phyloP scores from a whole-genome alignment of 768 basidiomycete genomes.

The Boletus fagicola region DNA sequence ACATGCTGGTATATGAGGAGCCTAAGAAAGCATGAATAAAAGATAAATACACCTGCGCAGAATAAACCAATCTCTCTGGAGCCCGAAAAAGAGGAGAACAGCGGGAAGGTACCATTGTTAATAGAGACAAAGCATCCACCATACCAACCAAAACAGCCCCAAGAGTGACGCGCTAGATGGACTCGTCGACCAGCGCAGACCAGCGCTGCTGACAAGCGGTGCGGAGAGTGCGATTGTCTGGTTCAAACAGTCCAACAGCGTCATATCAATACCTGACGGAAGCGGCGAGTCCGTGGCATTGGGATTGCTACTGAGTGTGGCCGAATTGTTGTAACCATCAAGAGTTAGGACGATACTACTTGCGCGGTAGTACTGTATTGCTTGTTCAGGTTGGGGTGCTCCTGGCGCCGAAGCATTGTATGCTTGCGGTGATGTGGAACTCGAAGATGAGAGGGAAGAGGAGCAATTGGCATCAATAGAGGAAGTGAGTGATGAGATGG shows the following conservation, averaged over 20 bases:
- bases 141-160: slow-evolving; percentile 16
- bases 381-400: slow-evolving; percentile 47
- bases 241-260: slow-evolving; percentile 58
- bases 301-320: slow-evolving; percentile 40
- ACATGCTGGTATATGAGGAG: neutral
- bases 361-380: slow-evolving; percentile 67
- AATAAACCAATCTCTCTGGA: neutral
- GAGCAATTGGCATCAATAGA: slow-evolving; percentile 47
- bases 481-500: slow-evolving; percentile 41
- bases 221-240: slow-evolving; percentile 56
- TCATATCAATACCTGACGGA: slow-evolving; percentile 48
- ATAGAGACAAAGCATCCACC: slow-evolving; percentile 12
- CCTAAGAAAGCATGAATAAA: neutral
- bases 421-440: slow-evolving; percentile 31
- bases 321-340: slow-evolving; percentile 67
- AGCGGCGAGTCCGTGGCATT: slow-evolving; percentile 47
- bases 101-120: neutral
- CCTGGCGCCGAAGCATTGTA: slow-evolving; percentile 32
- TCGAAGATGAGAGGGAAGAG: slow-evolving; percentile 33
- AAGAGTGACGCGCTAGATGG: slow-evolving; percentile 11
- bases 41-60: neutral
- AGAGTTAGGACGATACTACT: slow-evolving; percentile 61
- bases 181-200: slow-evolving; percentile 4
- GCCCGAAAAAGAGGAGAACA: too few relatives aligned
- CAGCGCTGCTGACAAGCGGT: slow-evolving; percentile 49